Conservation (phyloP, 1,139 yeast genomes). For the Diutina pseudorugosa region DNA sequence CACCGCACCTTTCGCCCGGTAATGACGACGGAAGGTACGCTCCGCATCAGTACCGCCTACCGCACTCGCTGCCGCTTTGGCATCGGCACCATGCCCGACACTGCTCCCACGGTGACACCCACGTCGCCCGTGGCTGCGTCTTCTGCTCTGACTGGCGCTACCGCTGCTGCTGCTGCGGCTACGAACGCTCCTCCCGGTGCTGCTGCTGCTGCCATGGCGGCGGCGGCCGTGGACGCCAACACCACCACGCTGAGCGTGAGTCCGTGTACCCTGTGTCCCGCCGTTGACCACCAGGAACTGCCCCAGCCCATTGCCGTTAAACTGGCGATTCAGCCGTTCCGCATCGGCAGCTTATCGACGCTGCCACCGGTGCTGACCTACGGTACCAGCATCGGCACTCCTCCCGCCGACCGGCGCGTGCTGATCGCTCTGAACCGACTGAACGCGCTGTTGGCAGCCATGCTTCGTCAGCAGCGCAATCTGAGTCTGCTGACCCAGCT, state of each 20-base stretch:
- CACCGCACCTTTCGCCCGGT: slow-evolving; percentile 59
- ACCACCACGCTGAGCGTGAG: not conserved
- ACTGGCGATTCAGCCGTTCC: slow-evolving; percentile 43
- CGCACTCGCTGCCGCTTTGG: slow-evolving; percentile 35
- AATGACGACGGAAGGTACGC: slow-evolving; percentile 60
- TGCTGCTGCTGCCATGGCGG: too few relatives aligned
- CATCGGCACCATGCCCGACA: not conserved
- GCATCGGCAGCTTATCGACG: slow-evolving; percentile 28
- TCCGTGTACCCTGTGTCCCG: slow-evolving; percentile 1
- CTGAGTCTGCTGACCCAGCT: slow-evolving; percentile 17
- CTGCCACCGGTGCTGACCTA: slow-evolving; percentile 1
- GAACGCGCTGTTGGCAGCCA: slow-evolving; percentile 42
- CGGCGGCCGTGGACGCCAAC: too few relatives aligned
- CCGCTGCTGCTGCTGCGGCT: too few relatives aligned
- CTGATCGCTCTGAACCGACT: slow-evolving; percentile 38
- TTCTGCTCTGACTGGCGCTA: too few relatives aligned
- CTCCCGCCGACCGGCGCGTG: slow-evolving; percentile 32
- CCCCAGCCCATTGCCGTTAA: slow-evolving; percentile 8
- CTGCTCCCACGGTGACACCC: not conserved
- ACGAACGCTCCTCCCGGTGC: too few relatives aligned
- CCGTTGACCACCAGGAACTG: not conserved
- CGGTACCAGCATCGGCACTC: slow-evolving; percentile 37
- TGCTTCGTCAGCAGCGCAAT: slow-evolving; percentile 29
- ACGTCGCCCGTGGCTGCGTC: too few relatives aligned
- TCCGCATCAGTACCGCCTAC: slow-evolving; percentile 68